Conservation (phyloP, 805 yeast genomes). For the Yueomyces sp. region DNA sequence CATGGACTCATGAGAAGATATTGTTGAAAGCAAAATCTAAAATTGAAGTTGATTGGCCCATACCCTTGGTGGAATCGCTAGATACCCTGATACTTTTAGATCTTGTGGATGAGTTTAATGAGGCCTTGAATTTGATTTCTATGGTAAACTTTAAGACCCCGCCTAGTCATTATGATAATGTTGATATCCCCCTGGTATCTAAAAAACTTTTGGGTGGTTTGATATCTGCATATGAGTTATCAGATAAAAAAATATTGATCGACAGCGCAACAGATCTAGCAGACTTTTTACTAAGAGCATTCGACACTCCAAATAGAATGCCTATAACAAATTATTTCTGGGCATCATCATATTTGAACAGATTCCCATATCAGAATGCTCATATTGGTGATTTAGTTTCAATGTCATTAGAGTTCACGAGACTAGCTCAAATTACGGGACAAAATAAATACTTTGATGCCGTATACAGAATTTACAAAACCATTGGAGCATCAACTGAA, state of each 20-base stretch:
- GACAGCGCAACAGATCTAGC: constrained; percentile 33
- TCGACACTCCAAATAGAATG: constrained; percentile 45
- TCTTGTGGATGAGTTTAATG: constrained; percentile 26
- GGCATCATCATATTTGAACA: constrained; percentile 24
- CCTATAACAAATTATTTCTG: constrained; percentile 36
- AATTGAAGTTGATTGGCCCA: constrained; percentile 27
- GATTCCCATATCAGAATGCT: constrained; percentile 26
- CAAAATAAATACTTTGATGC: constrained; percentile 38
- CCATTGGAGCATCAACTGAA: constrained; percentile 24
- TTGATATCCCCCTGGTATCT: constrained; percentile 34
- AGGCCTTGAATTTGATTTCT: constrained; percentile 26
- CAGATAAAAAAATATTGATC: constrained; percentile 24
- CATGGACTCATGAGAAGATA: constrained; percentile 27
- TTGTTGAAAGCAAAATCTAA: constrained; percentile 1
- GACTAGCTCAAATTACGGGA: constrained; percentile 37
- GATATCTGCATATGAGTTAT: constrained; percentile 38
- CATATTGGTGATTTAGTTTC: constrained; percentile 37
- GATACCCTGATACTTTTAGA: constrained; percentile 39
- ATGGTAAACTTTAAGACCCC: constrained; percentile 29
- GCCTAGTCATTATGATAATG: constrained; percentile 31
- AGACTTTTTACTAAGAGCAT: constrained; percentile 36
- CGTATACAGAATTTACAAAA: constrained; percentile 31
- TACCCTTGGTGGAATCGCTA: constrained; percentile 36
- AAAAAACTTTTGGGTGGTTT: constrained; percentile 38
- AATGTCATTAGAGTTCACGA: constrained; percentile 37